Evolutionary conservation across 345 rosid genomes (phyloP).

Genomic region (Acer saccharum): DNA sequence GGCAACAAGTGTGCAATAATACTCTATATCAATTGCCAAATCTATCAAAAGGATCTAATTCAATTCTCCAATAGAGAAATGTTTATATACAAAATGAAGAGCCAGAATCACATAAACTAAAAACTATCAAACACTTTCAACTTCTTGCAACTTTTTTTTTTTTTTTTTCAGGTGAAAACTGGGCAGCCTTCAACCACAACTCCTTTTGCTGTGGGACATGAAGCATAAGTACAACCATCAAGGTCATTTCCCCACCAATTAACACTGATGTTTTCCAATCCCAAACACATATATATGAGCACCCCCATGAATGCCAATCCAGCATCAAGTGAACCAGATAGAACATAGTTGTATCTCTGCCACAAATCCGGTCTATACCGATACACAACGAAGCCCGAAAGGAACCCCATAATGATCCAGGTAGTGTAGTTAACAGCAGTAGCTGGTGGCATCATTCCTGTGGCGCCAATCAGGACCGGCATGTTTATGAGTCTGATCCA

Average conservation of each 20-base stretch:
- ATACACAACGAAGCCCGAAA: conserved; percentile 82
- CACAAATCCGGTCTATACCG: conserved; percentile 78
- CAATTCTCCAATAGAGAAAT: background rate
- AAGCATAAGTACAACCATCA: conserved; percentile 90
- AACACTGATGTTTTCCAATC: conserved; percentile 62
- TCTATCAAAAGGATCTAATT: background rate
- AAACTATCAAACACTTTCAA: background rate
- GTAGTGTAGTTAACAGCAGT: conserved; percentile 98
- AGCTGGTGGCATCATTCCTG: conserved; percentile 91
- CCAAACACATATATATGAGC: conserved; percentile 79
- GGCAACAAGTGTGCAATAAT: too few relatives aligned
- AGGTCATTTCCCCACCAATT: conserved; percentile 98
- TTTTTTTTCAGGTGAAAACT: conserved; percentile 44
- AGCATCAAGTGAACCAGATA: conserved; percentile 92
- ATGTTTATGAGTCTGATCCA: conserved; percentile 91
- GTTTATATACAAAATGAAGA: background rate
- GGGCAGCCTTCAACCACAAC: conserved; percentile 81
- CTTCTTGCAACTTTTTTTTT: background rate
- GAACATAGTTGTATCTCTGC: conserved; percentile 85
- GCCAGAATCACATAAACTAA: background rate
- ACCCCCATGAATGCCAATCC: conserved; percentile 98
- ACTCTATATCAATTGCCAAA: background rate
- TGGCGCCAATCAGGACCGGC: conserved; percentile 88
- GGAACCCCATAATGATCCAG: conserved; percentile 77
- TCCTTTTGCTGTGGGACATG: conserved; percentile 80